Percentiles rank a stretch among this genome's conserved stretches.
phyloP scores from a whole-genome alignment of 257 asterid species.

The Solanum habrochaites region DNA sequence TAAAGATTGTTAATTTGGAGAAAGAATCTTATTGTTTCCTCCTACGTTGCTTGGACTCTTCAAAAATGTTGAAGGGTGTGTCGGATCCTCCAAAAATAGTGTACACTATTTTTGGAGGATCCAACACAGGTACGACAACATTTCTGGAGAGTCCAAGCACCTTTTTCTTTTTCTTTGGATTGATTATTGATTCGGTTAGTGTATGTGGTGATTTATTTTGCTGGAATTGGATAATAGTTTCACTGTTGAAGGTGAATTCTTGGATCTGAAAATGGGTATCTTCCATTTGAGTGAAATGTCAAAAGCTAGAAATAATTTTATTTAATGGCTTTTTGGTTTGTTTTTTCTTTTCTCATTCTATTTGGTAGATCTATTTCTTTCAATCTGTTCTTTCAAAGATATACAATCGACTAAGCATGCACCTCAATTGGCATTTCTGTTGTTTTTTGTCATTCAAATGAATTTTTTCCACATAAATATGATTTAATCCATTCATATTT shows the following conservation, averaged over 20 bases:
- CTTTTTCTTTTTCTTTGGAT: not conserved
- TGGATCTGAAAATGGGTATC: not conserved
- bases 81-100: not conserved
- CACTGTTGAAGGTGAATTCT: not conserved
- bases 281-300: not conserved
- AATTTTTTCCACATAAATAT: not conserved
- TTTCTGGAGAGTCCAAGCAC: not conserved
- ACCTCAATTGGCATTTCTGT: not conserved
- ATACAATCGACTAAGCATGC: not conserved
- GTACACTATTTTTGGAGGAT: not conserved
- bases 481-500: not conserved
- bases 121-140: fast-evolving
- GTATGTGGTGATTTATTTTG: not conserved
- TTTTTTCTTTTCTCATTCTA: not conserved
- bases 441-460: not conserved
- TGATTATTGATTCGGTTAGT: not conserved
- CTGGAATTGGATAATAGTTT: not conserved
- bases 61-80: not conserved
- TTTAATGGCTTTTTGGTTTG: not conserved
- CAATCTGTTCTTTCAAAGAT: not conserved
- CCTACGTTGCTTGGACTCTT: not conserved
- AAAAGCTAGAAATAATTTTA: not conserved
- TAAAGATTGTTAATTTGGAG: not conserved
- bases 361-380: not conserved
- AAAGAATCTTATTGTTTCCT: not conserved